Evolutionary conservation across 225 moss, liverwort and hornwort species (phyloP), one percentile per base, ranked within the genome.

Genomic region (Climacium dendroides): DNA sequence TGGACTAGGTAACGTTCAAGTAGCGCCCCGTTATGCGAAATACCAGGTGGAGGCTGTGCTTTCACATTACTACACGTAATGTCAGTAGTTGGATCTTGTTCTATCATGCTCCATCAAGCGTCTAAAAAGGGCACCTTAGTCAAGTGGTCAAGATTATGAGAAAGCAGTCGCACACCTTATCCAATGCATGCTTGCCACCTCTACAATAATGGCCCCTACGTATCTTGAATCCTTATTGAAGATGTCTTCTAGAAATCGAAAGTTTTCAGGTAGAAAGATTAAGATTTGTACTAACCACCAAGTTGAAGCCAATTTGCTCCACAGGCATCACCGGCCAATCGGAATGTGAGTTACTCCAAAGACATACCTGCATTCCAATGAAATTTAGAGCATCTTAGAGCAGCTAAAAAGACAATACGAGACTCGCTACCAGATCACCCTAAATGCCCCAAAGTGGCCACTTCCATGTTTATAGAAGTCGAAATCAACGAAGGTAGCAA

Each of bases 321-420:
- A 96, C 94, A 73, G 96, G 96, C 96, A 96, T 96, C 32, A 96
- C 95, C 37, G 95, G 96, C 96, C 95, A 96, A 87, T 96, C 96
- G 95, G 96, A 61, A 95, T 91, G 76, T 96, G 96, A 29, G 95
- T 96, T 60, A 95, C 94, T 85, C 95, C 95, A 87, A 96, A 96
- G 25, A 95, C 92, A 76, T 95, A 96, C 95, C 96, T 96, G 85
- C 57, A 76, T 85, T 67, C 73, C 72, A 58, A 72, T 30, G 39
- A 89, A 67, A 66, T 62, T 37, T 25, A 34, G 84, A 87, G 74
- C 45, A 61, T 24, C 23, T 70, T 48, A 60, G 20, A 57, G 61
- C 62, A 80, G 71, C 30, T 32, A 22, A n/a, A 37, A 86, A 78
- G 28, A 71, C 45, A 55, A 24, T 79, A 80, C 45, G 64, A 87